These are phyloP conservation scores for Cercophora samala DNA, from an alignment of 495 filamentous ascomycete species.

Conservation along the genomic window DNA sequence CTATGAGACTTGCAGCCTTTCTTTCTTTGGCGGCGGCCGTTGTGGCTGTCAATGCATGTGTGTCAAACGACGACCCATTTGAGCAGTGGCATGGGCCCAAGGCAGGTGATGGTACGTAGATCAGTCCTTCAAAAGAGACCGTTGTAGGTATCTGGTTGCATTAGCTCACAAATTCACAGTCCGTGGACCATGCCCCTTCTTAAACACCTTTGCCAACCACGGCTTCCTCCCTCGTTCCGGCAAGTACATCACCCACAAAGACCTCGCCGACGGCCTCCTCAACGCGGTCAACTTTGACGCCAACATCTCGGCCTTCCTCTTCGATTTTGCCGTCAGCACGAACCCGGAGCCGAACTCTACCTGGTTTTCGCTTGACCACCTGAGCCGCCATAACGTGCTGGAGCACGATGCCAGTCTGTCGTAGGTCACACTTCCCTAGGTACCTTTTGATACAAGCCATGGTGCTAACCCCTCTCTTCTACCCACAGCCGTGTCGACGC, in stretches of 20 bases:
- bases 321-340: conserved; percentile 40
- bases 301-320: conserved; percentile 37
- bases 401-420: conserved; percentile 54
- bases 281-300: conserved; percentile 45
- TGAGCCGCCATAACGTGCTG: conserved; percentile 42
- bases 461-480: too few relatives aligned
- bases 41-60: neutral
- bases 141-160: neutral
- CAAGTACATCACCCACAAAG: conserved; percentile 36
- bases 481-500: conserved; percentile 41
- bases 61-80: neutral
- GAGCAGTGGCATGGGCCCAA: conserved; percentile 1
- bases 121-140: neutral
- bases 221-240: conserved; percentile 39
- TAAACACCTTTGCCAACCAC: conserved; percentile 41
- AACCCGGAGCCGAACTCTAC: conserved; percentile 52
- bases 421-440: conserved; percentile 30
- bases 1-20: neutral
- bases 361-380: conserved; percentile 46
- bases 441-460: too few relatives aligned
- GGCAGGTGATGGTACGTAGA: neutral
- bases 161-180: conserved; percentile 8
- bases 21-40: neutral
- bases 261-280: conserved; percentile 36
- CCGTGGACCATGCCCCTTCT: conserved; percentile 41